phyloP scores from a whole-genome alignment of 2,329 filamentous ascomycete genomes.

The Aureobasidium sp. region DNA sequence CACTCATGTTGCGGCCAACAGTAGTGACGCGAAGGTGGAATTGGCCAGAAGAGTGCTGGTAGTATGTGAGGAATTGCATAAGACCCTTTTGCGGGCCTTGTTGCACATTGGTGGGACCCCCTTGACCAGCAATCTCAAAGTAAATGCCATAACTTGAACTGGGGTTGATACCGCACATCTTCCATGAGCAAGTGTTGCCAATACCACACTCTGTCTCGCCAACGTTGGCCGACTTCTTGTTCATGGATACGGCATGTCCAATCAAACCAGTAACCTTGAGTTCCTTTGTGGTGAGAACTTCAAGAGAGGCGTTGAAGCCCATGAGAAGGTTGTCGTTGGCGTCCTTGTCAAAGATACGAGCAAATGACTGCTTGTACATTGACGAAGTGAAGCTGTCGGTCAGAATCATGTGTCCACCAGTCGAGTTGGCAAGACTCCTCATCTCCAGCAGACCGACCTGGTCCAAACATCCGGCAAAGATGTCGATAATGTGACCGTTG shows the following conservation, averaged over 20 bases:
- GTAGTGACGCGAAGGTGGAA: slow-evolving; percentile 96
- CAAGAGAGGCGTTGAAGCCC: slow-evolving; percentile 95
- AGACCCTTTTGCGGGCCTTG: slow-evolving; percentile 85
- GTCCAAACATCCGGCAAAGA: slow-evolving; percentile 94
- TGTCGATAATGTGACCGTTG: slow-evolving; percentile 95
- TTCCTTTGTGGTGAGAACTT: slow-evolving; percentile 95
- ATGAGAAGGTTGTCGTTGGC: slow-evolving; percentile 89
- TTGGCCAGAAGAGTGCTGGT: slow-evolving; percentile 93
- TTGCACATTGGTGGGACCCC: slow-evolving; percentile 75
- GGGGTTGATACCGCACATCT: slow-evolving; percentile 98
- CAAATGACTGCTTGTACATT: slow-evolving; percentile 98
- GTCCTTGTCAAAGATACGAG: slow-evolving; percentile 95
- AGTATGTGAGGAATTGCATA: slow-evolving; percentile 98
- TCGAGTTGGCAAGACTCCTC: slow-evolving; percentile 94
- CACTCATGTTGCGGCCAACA: slow-evolving; percentile 81
- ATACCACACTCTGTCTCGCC: slow-evolving; percentile 98
- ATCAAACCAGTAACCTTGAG: slow-evolving; percentile 96
- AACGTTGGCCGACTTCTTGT: slow-evolving; percentile 96
- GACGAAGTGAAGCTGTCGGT: slow-evolving; percentile 98
- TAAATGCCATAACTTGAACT: slow-evolving; percentile 91
- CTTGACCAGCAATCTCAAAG: slow-evolving; percentile 94
- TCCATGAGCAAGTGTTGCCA: slow-evolving; percentile 98
- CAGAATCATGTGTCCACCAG: slow-evolving; percentile 94
- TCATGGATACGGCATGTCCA: slow-evolving; percentile 89
- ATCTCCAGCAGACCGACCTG: slow-evolving; percentile 96